Base-by-base conservation (phyloP, 345 rosid genomes). In the Brassica rapa region DNA sequence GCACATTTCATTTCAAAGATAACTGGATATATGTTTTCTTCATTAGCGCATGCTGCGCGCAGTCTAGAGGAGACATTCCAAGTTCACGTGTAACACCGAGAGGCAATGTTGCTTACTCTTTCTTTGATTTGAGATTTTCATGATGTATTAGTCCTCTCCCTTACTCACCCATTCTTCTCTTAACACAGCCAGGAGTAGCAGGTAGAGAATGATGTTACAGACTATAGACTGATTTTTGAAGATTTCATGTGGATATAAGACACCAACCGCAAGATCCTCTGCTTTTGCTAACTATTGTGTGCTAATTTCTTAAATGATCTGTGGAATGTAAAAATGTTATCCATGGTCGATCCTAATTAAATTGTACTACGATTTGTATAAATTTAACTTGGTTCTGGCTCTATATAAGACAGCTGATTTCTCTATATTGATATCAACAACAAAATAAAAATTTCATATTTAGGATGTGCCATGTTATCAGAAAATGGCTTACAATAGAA, bases 401-500 rank as follows among this genome's bases (percentile, higher is more conserved):
- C n/a, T 62, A 37, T 24, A 24, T 60, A 24, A 59, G 8, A 60
- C 53, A 57, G 72, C 4, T 21, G 41, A 23, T 19, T 43, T 72
- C 77, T 65, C 67, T 72, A 30, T 43, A 66, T 72, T 64, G 53
- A 72, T 57, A 78, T 72, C 4, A 16, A 63, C 70, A 69, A 74
- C 75, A 69, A 62, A 73, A 79, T 14, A 63, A 1, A 37, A 63
- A 29, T 69, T 74, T 80, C 41, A 74, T 30, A 21, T 43, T 23
- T 57, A 29, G 8, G 70, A 60, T 73, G 46, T 73, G 41, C 66
- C 66, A 41, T 70, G 12, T 25, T 35, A 24, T 64, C 62, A 78
- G 55, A 72, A 72, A 72, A 2, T 78, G 77, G 66, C 73, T 66
- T 73, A 49, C 77, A 73, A 67, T 11, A 59, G 43, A 79, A 33